These are phyloP conservation scores for Stentor roeselii DNA, from an alignment of 73 alveolate species.

Conservation along the genomic window DNA sequence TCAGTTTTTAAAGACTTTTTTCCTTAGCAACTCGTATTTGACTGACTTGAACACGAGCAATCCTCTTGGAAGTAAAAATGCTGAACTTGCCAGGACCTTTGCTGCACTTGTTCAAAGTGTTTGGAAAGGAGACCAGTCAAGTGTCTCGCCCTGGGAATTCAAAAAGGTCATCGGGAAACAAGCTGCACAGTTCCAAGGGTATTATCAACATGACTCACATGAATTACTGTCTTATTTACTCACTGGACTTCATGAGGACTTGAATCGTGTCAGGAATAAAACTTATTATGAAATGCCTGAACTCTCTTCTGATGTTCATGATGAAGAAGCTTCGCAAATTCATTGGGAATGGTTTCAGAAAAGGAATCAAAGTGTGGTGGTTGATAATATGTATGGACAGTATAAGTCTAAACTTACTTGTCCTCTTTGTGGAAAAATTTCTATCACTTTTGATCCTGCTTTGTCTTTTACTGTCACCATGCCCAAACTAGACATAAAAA, in stretches of 20 bases:
- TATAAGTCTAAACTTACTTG: conserved; percentile 85
- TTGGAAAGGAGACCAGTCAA: background rate
- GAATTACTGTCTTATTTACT: conserved; percentile 86
- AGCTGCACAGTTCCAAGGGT: conserved; percentile 63
- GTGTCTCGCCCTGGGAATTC: conserved; percentile 16
- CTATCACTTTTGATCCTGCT: conserved; percentile 91
- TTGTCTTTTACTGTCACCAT: conserved; percentile 81
- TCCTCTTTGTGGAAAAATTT: conserved; percentile 71
- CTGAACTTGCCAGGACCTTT: conserved; percentile 57
- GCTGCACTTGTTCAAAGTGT: conserved; percentile 40
- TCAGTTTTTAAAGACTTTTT: conserved; percentile 74
- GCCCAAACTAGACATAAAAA: conserved; percentile 48
- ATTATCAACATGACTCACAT: conserved; percentile 74
- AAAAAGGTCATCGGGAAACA: conserved; percentile 60
- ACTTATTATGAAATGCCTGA: conserved; percentile 78
- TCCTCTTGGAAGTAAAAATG: conserved; percentile 84
- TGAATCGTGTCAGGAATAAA: conserved; percentile 79
- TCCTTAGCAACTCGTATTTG: conserved; percentile 49
- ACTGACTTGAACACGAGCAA: conserved; percentile 82
- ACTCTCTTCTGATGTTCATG: conserved; percentile 62
- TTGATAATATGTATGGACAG: conserved; percentile 90
- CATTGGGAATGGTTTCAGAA: conserved; percentile 79
- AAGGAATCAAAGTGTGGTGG: conserved; percentile 89
- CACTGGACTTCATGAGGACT: conserved; percentile 95
- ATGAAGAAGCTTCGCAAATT: conserved; percentile 77